Evolutionary conservation across 768 basidiomycete genomes (phyloP), one percentile per base, ranked within the genome.

Genomic region (Kwoniella botswanensis): DNA sequence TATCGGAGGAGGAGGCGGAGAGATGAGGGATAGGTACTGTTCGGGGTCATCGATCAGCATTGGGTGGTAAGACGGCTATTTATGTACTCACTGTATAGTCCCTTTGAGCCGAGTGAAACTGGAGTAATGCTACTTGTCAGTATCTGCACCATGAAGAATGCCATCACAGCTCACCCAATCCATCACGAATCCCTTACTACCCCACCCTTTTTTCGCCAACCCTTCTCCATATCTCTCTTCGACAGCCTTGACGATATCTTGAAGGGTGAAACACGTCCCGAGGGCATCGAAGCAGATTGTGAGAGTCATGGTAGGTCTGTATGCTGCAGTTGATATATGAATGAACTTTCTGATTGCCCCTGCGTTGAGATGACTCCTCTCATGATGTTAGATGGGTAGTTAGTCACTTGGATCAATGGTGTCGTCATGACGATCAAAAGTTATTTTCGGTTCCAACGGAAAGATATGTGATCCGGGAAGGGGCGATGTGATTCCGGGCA

Each of bases 271-370:
- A 43, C 74, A 75, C 4, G 76, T 75, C 24, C 74, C 74, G 6
- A 78, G 70, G n/a, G 74, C 76, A 55, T 78, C 76, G 63, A 75
- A 78, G 62, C 76, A 78, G 24, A 78, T 72, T 24, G 74, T 72
- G 10, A 72, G 61, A 2, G 70, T 60, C 72, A 72, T 70, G 4
- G 10, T 67, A 13, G 15, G 13, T 63, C 3, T 17, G 50, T 3
- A 35, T 18, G 21, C 58, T 29, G 2, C 58, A 7, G 24, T 35
- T 35, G 35, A 35, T 35, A 35, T 35, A 35, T 35, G 35, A 9
- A 35, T 35, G 35, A 35, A 35, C 35, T 35, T 35, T 35, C 35
- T 35, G 6, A 35, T 35, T 35, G 35, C 35, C 35, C 35, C 7
- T 35, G 35, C 35, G 35, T 35, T 35, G 35, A 35, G 35, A 35